A percentile compares a stretch with the other conserved stretches of the same genome.
Conservation (phyloP, 257 asterid species). For the Scutellaria barbata region DNA sequence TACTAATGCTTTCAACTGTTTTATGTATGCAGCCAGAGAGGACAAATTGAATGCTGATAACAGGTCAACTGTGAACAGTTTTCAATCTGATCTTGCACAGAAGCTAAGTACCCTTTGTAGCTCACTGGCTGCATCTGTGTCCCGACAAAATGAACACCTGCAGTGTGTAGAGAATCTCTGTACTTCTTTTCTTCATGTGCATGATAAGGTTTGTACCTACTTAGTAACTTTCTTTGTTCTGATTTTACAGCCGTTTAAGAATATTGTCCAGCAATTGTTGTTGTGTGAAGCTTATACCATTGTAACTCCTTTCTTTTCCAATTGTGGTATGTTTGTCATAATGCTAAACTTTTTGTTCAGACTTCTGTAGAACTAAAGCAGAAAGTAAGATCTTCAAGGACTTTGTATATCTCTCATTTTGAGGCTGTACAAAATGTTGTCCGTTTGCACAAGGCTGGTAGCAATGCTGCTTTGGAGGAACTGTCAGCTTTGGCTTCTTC, state of each 20-base stretch:
- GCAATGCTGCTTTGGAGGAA: conserved; percentile 71
- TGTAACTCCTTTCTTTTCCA: background rate
- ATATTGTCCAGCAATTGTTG: background rate
- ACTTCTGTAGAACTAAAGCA: conserved; percentile 62
- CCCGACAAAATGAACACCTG: conserved; percentile 70
- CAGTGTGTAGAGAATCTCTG: conserved; percentile 68
- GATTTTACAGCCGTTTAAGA: background rate
- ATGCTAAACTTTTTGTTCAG: conserved; percentile 40
- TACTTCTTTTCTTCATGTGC: conserved; percentile 61
- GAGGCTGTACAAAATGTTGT: conserved; percentile 83
- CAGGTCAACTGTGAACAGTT: conserved; percentile 62
- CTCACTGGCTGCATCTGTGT: conserved; percentile 58
- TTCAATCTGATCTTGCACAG: conserved; percentile 65
- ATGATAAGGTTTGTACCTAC: conserved; percentile 56
- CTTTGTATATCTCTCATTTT: conserved; percentile 66
- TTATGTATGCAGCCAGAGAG: conserved; percentile 63
- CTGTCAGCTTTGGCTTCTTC: conserved; percentile 60
- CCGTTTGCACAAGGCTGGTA: conserved; percentile 70
- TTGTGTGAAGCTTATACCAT: background rate
- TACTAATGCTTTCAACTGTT: conserved; percentile 28
- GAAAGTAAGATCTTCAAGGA: conserved; percentile 60
- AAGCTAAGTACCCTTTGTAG: conserved; percentile 65
- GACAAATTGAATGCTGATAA: conserved; percentile 71
- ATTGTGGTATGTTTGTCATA: background rate
- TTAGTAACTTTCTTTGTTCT: background rate